Evolutionary conservation across 2,329 filamentous ascomycete genomes (phyloP), one percentile per base, ranked within the genome.

Genomic region (Pseudocercospora vitis): DNA sequence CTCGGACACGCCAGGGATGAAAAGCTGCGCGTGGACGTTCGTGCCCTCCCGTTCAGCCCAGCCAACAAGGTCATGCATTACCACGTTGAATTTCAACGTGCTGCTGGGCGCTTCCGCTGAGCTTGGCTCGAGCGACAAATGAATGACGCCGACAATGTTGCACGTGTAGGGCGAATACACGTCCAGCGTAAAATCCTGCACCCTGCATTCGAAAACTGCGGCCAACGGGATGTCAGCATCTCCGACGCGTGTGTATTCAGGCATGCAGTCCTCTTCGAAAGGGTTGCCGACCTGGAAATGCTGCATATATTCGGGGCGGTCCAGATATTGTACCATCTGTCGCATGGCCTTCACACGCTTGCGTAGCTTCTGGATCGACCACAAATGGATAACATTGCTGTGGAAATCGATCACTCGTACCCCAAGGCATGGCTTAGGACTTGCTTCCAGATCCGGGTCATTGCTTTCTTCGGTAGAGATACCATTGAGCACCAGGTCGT

Each of bases 1-100:
- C 58, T 94, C 91, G 0, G 89, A 91, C 8, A 95, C 82, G 6
- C 91, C 91, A 4, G 94, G 90, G 31, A 99, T 86, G 68, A 96
- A 97, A n/a, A 99, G 82, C 72, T 97, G 91, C 1, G 91, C 94
- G 71, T 99, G 94, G 23, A 99, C 91, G 61, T 96, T 88, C 0
- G 89, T 95, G 11, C 94, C 94, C 75, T 99, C 94, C 58, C 92
- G 84, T 73, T 99, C 94, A 0, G 94, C 88, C 63, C 99, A 99
- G 1, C 94, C 94, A 29, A 94, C 76, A 74, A 99, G 83, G 68
- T 97, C 91, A 67, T 95, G 91, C 89, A 99, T 96, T 26, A 97
- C 91, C 4, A 97, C 91, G 65, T 97, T 99, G 75, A 99, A 99
- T 70, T 97, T 99, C 53, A 97, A 76, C 2, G 89, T 96, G 54